These are phyloP conservation scores for Sequoiadendron giganteum DNA, from an alignment of 75 land plant genomes.

Conservation along the genomic window DNA sequence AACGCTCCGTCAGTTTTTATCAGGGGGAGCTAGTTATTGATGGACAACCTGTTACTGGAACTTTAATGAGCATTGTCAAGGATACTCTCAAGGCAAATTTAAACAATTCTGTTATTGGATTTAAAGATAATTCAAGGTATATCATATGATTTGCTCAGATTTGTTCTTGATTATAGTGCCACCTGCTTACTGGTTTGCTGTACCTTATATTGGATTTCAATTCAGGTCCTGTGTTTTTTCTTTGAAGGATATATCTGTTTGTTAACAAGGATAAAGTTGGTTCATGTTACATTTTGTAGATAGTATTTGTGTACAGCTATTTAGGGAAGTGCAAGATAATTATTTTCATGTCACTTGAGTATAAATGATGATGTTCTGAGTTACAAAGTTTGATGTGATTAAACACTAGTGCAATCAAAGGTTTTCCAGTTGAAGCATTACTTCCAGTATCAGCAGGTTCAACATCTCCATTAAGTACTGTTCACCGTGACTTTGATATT, in stretches of 20 bases:
- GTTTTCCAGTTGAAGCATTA: constrained; percentile 54
- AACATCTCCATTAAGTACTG: constrained; percentile 43
- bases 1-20: neutral
- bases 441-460: constrained; percentile 66
- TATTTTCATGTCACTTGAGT: constrained; percentile 5
- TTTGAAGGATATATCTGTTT: neutral
- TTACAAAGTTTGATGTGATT: constrained; percentile 1
- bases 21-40: constrained; percentile 80
- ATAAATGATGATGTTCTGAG: neutral
- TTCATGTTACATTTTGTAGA: neutral
- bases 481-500: constrained; percentile 60
- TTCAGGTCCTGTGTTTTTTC: neutral
- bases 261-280: neutral
- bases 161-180: neutral
- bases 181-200: neutral
- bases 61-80: constrained; percentile 87
- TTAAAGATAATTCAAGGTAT: constrained; percentile 85
- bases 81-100: constrained; percentile 79
- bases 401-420: constrained; percentile 74
- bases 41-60: constrained; percentile 51
- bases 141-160: neutral
- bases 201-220: constrained; percentile 3
- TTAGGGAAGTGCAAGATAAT: neutral
- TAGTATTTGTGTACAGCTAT: neutral
- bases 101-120: constrained; percentile 93